These are phyloP conservation scores for Suillus paluster DNA, from an alignment of 768 basidiomycete genomes.

Conservation along the genomic window DNA sequence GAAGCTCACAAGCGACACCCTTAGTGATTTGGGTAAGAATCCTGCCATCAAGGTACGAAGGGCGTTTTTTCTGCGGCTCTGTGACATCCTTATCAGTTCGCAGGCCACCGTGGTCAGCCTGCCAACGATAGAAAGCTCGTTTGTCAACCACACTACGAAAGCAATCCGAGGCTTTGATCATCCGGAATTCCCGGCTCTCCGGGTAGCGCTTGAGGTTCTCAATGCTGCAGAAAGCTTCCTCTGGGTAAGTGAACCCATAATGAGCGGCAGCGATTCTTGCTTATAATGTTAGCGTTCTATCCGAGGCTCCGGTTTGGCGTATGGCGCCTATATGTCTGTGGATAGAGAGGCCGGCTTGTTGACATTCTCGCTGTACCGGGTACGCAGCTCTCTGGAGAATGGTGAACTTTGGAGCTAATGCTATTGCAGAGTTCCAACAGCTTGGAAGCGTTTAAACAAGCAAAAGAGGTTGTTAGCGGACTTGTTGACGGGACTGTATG, in stretches of 20 bases:
- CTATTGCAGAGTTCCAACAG: conserved; percentile 73
- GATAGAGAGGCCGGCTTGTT: conserved; percentile 82
- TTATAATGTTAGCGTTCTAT: conserved; percentile 71
- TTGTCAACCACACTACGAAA: conserved; percentile 76
- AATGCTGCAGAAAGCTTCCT: conserved; percentile 95
- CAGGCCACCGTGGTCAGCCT: conserved; percentile 87
- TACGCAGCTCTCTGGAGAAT: conserved; percentile 37
- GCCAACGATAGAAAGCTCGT: conserved; percentile 94
- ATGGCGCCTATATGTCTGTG: conserved; percentile 77
- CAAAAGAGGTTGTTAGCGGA: conserved; percentile 73
- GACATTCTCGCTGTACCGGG: conserved; percentile 79
- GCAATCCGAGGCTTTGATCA: conserved; percentile 81
- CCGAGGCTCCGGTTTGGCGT: conserved; percentile 93
- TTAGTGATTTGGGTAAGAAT: conserved; percentile 75
- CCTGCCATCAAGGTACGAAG: conserved; percentile 68
- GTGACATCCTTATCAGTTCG: conserved; percentile 11
- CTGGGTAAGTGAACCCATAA: conserved; percentile 60
- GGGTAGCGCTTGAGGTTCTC: conserved; percentile 83
- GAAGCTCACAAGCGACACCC: conserved; percentile 64
- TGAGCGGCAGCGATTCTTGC: conserved; percentile 14
- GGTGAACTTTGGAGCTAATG: conserved; percentile 7
- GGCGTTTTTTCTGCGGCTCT: not conserved
- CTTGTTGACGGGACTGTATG: conserved; percentile 83
- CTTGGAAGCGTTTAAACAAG: conserved; percentile 81
- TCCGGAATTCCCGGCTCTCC: conserved; percentile 82